These are phyloP conservation scores for Celoporthe dispersa DNA, from an alignment of 2,329 filamentous ascomycete species.

Conservation along the genomic window DNA sequence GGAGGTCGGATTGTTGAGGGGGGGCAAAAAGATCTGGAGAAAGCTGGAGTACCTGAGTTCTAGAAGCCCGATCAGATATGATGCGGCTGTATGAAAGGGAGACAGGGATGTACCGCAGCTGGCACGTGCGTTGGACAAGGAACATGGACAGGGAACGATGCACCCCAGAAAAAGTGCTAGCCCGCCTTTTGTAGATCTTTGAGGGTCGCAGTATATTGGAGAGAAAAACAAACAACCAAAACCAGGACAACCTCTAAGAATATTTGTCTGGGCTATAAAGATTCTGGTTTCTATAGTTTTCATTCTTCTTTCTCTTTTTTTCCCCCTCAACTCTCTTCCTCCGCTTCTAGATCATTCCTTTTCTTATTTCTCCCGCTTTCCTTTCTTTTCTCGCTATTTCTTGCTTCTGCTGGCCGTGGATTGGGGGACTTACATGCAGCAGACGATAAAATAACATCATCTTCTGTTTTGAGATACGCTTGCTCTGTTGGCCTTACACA, in stretches of 20 bases:
- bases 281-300: not conserved
- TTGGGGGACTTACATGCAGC: not conserved
- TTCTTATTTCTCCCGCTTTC: not conserved
- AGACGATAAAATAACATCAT: not conserved
- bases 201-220: not conserved
- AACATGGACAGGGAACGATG: constrained; percentile 2
- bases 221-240: not conserved
- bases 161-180: not conserved
- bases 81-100: not conserved
- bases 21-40: not conserved
- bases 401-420: not conserved
- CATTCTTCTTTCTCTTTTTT: not conserved
- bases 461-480: not conserved
- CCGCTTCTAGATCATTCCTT: not conserved
- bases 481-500: not conserved
- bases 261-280: too few relatives aligned
- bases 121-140: constrained; percentile 3
- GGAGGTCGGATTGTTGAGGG: not conserved
- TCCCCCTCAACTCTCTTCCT: not conserved
- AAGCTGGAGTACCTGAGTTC: not conserved
- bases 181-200: not conserved
- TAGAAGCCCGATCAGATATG: constrained; percentile 5
- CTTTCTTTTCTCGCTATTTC: not conserved
- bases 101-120: not conserved
- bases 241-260: not conserved